Percentiles rank a stretch among this genome's conserved stretches.
phyloP scores from a whole-genome alignment of 1,284 basidiomycete species.

The Boletus semigastroideus region DNA sequence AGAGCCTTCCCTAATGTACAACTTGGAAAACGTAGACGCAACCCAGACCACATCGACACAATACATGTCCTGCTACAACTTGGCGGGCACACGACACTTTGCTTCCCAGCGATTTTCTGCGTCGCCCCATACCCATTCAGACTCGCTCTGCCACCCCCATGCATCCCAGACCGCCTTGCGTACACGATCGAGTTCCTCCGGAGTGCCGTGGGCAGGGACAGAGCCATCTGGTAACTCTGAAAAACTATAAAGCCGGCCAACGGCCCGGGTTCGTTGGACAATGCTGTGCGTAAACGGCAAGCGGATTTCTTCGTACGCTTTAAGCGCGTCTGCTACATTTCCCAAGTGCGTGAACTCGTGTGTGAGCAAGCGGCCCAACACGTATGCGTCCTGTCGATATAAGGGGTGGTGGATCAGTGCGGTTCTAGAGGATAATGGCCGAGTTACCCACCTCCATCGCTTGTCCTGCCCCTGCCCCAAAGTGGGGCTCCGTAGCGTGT shows the following conservation, averaged over 20 bases:
- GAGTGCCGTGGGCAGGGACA: neutral
- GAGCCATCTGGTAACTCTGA: neutral
- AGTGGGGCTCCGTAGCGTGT: slow-evolving; percentile 34
- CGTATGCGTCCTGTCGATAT: slow-evolving; percentile 33
- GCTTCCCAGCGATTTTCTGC: too few species aligned
- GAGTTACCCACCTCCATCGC: slow-evolving; percentile 30
- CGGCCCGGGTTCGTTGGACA: slow-evolving; percentile 3
- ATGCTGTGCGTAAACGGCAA: slow-evolving; percentile 27
- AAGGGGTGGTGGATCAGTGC: too few species aligned
- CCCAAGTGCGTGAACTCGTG: slow-evolving; percentile 21
- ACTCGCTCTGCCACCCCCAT: too few species aligned
- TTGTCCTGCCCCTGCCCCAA: slow-evolving; percentile 34
- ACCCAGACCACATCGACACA: too few species aligned
- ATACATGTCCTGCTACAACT: too few species aligned
- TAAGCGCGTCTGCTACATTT: slow-evolving; percentile 25
- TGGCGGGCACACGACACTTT: too few species aligned
- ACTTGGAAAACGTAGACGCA: too few species aligned
- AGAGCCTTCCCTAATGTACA: too few species aligned
- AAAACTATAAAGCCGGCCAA: slow-evolving; percentile 9
- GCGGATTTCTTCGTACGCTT: slow-evolving; percentile 33
- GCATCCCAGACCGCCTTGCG: too few species aligned
- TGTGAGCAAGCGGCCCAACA: slow-evolving; percentile 35
- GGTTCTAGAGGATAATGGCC: neutral
- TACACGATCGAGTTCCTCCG: neutral
- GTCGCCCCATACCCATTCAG: too few species aligned